Percentiles rank a stretch among this genome's conserved stretches.
Evolutionary conservation across 164 flowering plant species (phyloP).

Genomic region (Warburgia ugandensis): DNA sequence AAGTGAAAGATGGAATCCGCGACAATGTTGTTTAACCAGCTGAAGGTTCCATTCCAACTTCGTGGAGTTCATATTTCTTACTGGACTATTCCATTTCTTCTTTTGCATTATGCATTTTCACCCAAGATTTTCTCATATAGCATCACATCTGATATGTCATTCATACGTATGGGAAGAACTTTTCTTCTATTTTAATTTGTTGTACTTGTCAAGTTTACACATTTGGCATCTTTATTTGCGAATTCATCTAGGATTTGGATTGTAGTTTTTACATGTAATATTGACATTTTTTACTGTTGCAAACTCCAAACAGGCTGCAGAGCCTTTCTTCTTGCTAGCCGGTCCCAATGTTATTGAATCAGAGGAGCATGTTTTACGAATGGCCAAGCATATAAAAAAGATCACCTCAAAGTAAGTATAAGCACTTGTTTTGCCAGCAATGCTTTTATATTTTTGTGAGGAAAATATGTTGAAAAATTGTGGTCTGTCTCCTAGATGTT

Average conservation of each 20-base stretch:
- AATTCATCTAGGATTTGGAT: background rate
- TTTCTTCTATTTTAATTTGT: no score
- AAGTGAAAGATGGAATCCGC: constrained; percentile 40
- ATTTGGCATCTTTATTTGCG: background rate
- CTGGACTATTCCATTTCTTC: background rate
- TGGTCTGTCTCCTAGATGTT: background rate
- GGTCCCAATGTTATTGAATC: constrained; percentile 99
- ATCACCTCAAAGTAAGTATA: constrained; percentile 63
- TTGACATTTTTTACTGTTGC: background rate
- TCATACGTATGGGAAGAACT: no score
- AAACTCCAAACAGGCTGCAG: constrained; percentile 41
- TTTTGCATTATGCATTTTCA: background rate
- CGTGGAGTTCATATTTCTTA: background rate
- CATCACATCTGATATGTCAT: no score
- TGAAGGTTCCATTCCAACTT: constrained; percentile 37
- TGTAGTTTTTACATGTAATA: background rate
- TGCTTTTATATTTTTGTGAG: constrained; percentile 3
- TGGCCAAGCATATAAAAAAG: constrained; percentile 71
- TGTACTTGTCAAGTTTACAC: no score
- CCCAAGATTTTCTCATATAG: background rate
- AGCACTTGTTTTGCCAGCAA: background rate
- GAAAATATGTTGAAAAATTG: background rate
- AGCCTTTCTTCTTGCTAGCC: constrained; percentile 87
- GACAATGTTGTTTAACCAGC: constrained; percentile 45
- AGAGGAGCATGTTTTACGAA: constrained; percentile 72